Evolutionary conservation across 768 basidiomycete species (phyloP).

Genomic region (Naematelia encephala): DNA sequence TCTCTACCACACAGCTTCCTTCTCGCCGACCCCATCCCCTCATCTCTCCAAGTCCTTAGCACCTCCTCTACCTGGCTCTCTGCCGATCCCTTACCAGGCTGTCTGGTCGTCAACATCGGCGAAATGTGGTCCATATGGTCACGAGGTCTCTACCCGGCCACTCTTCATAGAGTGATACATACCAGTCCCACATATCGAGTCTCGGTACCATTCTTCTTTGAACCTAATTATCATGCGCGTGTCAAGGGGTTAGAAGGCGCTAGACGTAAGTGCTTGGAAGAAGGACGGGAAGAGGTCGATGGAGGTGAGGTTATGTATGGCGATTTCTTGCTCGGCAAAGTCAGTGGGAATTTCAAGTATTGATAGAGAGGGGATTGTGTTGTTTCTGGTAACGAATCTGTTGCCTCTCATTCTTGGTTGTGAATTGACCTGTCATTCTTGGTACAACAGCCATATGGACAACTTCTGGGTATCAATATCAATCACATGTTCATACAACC

Average conservation of each 20-base stretch:
- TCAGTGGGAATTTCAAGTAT: background rate
- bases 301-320: slow-evolving; percentile 65
- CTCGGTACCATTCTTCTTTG: slow-evolving; percentile 92
- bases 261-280: slow-evolving; percentile 54
- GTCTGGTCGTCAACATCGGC: slow-evolving; percentile 86
- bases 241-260: slow-evolving; percentile 67
- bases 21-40: slow-evolving; percentile 73
- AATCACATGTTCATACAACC: slow-evolving; percentile 7
- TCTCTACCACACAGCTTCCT: slow-evolving; percentile 62
- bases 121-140: slow-evolving; percentile 92
- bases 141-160: slow-evolving; percentile 78
- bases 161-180: slow-evolving; percentile 86
- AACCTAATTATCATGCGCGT: slow-evolving; percentile 75
- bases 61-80: slow-evolving; percentile 61
- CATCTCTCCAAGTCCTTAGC: slow-evolving; percentile 71
- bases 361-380: background rate
- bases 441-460: no score
- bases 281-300: slow-evolving; percentile 17
- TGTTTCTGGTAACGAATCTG: no score
- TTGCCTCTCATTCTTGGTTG: no score
- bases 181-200: slow-evolving; percentile 68
- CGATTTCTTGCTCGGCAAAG: slow-evolving; percentile 46
- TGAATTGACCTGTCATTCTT: no score
- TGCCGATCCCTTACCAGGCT: slow-evolving; percentile 76
- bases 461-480: background rate